Conservation (phyloP, 192 early-diverging fungal species). For the Backusella morwellensis region DNA sequence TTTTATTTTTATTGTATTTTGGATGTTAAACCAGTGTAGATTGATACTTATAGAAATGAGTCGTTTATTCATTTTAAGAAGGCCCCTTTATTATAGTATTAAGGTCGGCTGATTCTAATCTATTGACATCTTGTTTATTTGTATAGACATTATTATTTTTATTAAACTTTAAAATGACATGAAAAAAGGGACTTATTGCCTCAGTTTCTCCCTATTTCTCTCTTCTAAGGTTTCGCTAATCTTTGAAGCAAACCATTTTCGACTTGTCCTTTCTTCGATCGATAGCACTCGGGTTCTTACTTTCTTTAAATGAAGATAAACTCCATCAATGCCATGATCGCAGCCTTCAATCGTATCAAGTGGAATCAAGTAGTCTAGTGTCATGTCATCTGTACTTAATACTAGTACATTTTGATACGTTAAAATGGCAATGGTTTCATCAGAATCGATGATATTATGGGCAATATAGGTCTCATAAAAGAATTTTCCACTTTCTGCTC, state of each 20-base stretch:
- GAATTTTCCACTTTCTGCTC: conserved; percentile 61
- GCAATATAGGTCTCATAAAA: conserved; percentile 70
- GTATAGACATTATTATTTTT: not conserved
- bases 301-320: conserved; percentile 8
- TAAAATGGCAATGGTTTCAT: conserved; percentile 66
- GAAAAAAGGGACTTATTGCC: not conserved
- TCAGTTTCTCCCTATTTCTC: not conserved
- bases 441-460: conserved; percentile 38
- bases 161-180: not conserved
- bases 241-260: conserved; percentile 7
- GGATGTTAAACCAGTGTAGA: not conserved
- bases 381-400: conserved; percentile 28
- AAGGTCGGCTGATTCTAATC: not conserved
- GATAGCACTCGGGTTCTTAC: not conserved
- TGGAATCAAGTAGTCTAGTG: conserved; percentile 14
- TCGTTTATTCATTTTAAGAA: not conserved
- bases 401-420: conserved; percentile 65
- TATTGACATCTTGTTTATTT: not conserved
- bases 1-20: not conserved
- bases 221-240: not conserved
- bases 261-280: conserved; percentile 2
- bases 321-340: not conserved
- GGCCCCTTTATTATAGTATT: not conserved
- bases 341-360: conserved; percentile 7
- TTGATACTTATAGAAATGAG: not conserved